Evolutionary conservation across 352 stramenopile species (phyloP).

Genomic region (Phytophthora pseudosyringae): DNA sequence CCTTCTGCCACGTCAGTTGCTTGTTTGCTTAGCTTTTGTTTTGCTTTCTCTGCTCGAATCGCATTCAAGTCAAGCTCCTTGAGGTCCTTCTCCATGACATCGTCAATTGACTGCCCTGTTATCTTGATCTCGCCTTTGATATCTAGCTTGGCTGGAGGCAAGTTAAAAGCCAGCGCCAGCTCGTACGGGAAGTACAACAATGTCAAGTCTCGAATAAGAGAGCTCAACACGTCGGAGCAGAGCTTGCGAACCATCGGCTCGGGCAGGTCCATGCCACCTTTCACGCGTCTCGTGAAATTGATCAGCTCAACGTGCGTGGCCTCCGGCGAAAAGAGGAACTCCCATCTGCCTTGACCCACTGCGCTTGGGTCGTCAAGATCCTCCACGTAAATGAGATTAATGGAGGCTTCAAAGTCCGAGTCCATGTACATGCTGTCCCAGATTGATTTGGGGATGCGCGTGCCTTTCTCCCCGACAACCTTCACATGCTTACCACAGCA

Average conservation of each 20-base stretch:
- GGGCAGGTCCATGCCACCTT: slow-evolving; percentile 73
- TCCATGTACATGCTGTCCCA: slow-evolving; percentile 83
- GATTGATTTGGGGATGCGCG: slow-evolving; percentile 77
- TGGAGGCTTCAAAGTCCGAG: slow-evolving; percentile 63
- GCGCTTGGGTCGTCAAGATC: slow-evolving; percentile 45
- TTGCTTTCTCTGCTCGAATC: slow-evolving; percentile 22
- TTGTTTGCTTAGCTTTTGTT: slow-evolving; percentile 27
- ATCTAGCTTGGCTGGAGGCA: slow-evolving; percentile 64
- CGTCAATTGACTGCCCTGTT: slow-evolving; percentile 57
- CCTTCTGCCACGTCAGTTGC: not conserved
- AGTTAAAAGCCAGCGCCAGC: slow-evolving; percentile 59
- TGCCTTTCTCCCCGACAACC: slow-evolving; percentile 77
- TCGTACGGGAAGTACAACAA: slow-evolving; percentile 75
- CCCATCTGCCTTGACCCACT: slow-evolving; percentile 57
- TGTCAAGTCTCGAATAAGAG: slow-evolving; percentile 63
- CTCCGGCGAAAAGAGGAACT: slow-evolving; percentile 64
- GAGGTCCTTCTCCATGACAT: slow-evolving; percentile 62
- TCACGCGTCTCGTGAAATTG: slow-evolving; percentile 71
- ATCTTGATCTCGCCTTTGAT: slow-evolving; percentile 65
- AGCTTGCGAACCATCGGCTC: slow-evolving; percentile 77
- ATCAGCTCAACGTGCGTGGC: slow-evolving; percentile 67
- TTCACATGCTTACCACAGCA: slow-evolving; percentile 81
- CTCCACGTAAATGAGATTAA: slow-evolving; percentile 74
- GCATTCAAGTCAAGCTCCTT: slow-evolving; percentile 30
- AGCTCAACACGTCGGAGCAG: slow-evolving; percentile 67